Evolutionary conservation across 1,284 basidiomycete species (phyloP).

Genomic region (Cutaneotrichosporon cavernicola): DNA sequence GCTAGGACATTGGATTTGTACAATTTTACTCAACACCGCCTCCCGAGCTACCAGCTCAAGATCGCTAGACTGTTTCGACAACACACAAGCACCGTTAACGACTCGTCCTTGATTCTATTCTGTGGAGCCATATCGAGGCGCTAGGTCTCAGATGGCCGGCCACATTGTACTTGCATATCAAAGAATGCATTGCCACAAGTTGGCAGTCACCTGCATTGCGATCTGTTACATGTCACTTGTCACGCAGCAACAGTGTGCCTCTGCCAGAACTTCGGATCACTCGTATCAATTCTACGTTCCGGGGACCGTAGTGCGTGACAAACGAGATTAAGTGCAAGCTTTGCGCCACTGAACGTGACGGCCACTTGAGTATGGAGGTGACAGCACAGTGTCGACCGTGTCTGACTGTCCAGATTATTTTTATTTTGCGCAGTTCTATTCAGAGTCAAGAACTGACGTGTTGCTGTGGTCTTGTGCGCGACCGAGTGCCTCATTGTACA

Average conservation of each 20-base stretch:
- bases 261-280: background rate
- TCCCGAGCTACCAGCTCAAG: background rate
- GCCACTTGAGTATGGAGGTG: background rate
- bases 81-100: background rate
- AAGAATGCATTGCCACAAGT: background rate
- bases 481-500: background rate
- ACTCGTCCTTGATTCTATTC: background rate
- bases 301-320: background rate
- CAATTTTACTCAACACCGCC: background rate
- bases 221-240: background rate
- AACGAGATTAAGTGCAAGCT: background rate
- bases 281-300: background rate
- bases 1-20: conserved; percentile 10
- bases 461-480: background rate
- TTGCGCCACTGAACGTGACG: background rate
- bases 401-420: background rate
- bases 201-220: background rate
- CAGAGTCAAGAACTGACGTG: background rate
- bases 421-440: background rate
- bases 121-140: background rate
- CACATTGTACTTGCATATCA: background rate
- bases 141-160: background rate
- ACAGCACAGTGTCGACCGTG: background rate
- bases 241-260: background rate
- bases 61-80: background rate